Evolutionary conservation across 2,329 filamentous ascomycete genomes (phyloP).

Genomic region (Pseudohalonectria lignicola): DNA sequence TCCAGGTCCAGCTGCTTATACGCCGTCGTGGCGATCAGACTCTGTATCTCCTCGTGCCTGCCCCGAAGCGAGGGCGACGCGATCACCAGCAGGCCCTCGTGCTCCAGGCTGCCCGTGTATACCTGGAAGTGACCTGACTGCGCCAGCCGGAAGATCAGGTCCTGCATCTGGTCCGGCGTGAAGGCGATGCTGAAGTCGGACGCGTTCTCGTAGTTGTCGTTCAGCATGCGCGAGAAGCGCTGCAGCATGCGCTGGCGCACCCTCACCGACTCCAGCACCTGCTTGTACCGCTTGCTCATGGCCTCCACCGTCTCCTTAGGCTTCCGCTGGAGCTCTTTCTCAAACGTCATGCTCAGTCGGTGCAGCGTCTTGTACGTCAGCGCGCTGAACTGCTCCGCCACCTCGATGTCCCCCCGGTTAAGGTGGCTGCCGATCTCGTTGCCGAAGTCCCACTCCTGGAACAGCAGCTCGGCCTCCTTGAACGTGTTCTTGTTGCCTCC

Average conservation of each 20-base stretch:
- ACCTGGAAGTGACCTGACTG: conserved; percentile 82
- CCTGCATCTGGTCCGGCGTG: conserved; percentile 53
- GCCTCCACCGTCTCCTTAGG: conserved; percentile 74
- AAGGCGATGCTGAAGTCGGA: conserved; percentile 88
- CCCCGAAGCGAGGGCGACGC: conserved; percentile 71
- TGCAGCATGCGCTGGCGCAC: conserved; percentile 94
- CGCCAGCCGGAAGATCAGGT: conserved; percentile 71
- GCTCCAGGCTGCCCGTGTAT: conserved; percentile 56
- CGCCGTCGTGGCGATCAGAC: conserved; percentile 63
- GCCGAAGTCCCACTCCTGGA: conserved; percentile 96
- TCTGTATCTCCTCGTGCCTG: conserved; percentile 71
- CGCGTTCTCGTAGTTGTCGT: conserved; percentile 90
- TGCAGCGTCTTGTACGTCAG: conserved; percentile 88
- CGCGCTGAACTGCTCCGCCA: conserved; percentile 93
- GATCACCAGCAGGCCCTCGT: conserved; percentile 71
- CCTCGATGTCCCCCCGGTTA: conserved; percentile 90
- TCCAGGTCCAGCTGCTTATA: conserved; percentile 54
- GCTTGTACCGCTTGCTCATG: conserved; percentile 96
- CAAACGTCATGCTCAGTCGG: conserved; percentile 81
- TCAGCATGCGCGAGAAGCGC: conserved; percentile 82
- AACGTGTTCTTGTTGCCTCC: conserved; percentile 98
- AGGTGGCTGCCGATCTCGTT: conserved; percentile 87
- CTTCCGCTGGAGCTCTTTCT: conserved; percentile 76
- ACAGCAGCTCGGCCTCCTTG: conserved; percentile 94
- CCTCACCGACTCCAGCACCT: conserved; percentile 87